Conservation (phyloP, 805 yeast species). For the Blastobotrys americana region DNA sequence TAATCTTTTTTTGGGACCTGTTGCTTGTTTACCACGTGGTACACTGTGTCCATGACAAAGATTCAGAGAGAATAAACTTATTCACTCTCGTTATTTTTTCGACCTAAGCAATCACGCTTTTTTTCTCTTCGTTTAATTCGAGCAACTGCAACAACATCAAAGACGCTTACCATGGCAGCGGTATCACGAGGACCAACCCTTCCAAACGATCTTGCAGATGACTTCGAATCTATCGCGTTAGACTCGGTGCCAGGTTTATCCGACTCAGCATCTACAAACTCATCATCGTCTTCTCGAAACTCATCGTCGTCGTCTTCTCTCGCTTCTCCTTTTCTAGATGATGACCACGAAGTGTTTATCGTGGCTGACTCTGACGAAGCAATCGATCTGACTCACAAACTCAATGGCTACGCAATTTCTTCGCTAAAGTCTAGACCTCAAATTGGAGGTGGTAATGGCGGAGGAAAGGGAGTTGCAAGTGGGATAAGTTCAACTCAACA, state of each 20-base stretch:
- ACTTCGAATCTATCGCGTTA: not conserved
- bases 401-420: slow-evolving; percentile 14
- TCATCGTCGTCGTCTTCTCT: not conserved
- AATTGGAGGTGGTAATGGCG: too few species aligned
- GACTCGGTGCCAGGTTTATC: not conserved
- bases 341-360: not conserved
- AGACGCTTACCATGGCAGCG: too few species aligned
- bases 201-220: not conserved
- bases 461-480: too few species aligned
- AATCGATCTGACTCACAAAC: slow-evolving; percentile 5
- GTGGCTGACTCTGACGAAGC: not conserved
- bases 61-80: too few species aligned
- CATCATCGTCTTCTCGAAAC: not conserved
- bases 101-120: too few species aligned
- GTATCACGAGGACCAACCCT: not conserved
- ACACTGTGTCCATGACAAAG: too few species aligned
- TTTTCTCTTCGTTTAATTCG: too few species aligned
- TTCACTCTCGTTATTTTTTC: too few species aligned
- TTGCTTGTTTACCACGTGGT: too few species aligned
- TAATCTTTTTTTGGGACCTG: too few species aligned
- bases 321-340: not conserved
- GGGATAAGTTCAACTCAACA: too few species aligned
- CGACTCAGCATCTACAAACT: not conserved
- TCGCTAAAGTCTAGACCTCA: slow-evolving; percentile 13
- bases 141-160: too few species aligned